Conservation (phyloP, 441 rosid species). For the Euphorbia neoarborescens region DNA sequence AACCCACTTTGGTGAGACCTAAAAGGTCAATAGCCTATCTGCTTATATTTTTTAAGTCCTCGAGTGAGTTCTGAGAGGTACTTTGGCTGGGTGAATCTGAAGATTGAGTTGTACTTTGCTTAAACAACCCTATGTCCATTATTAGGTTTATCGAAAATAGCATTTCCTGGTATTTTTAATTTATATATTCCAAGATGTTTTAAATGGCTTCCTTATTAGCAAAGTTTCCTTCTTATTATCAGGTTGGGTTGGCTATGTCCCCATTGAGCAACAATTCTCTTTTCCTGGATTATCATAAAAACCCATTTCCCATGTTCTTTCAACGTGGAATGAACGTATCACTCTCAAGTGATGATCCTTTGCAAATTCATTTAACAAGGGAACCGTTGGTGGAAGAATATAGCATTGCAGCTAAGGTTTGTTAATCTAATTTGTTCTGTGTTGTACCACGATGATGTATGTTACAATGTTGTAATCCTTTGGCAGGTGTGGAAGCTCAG, state of each 20-base stretch:
- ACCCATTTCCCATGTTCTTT: slow-evolving; percentile 50
- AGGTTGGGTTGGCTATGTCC: slow-evolving; percentile 60
- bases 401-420: slow-evolving; percentile 57
- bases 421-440: slow-evolving; percentile 4
- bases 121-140: neutral
- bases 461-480: slow-evolving; percentile 2
- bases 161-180: slow-evolving; percentile 1
- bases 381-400: slow-evolving; percentile 61
- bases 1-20: neutral
- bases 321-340: slow-evolving; percentile 60
- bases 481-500: slow-evolving; percentile 65
- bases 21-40: neutral
- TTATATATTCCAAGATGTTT: neutral
- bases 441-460: neutral
- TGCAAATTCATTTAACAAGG: slow-evolving; percentile 69
- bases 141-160: neutral
- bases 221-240: slow-evolving; percentile 4
- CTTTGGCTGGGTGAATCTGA: slow-evolving; percentile 6
- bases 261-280: slow-evolving; percentile 61
- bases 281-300: slow-evolving; percentile 51
- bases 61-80: neutral
- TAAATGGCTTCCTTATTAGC: neutral
- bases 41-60: neutral
- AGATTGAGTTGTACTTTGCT: neutral
- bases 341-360: slow-evolving; percentile 67